Conservation (phyloP, 495 filamentous ascomycete species). For the Tetracladium setigerum region DNA sequence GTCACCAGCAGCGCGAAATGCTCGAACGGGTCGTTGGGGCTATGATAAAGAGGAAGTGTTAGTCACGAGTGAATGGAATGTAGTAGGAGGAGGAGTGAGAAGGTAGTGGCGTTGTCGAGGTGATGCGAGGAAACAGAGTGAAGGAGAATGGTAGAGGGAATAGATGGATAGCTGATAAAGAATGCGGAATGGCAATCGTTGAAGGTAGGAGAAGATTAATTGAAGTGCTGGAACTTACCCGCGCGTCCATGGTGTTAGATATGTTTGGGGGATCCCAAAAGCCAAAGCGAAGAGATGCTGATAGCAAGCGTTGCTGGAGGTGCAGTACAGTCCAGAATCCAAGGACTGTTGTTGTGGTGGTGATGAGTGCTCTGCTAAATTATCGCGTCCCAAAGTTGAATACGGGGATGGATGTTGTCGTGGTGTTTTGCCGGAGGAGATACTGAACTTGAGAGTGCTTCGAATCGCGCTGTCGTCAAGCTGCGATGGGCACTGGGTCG, state of each 20-base stretch:
- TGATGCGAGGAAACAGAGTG: constrained; percentile 7
- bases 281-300: constrained; percentile 9
- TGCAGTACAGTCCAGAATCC: background rate
- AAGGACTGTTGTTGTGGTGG: constrained; percentile 4
- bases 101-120: constrained; percentile 6
- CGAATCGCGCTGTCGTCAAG: too few relatives aligned
- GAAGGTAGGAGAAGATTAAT: too few relatives aligned
- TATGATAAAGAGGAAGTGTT: constrained; percentile 28
- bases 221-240: constrained; percentile 18
- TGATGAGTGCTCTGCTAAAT: constrained; percentile 9
- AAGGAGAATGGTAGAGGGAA: constrained; percentile 1
- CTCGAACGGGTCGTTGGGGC: constrained; percentile 65
- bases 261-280: constrained; percentile 23
- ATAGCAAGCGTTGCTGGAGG: background rate
- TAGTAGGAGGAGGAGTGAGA: background rate
- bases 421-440: background rate
- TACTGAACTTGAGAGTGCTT: background rate
- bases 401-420: constrained; percentile 8
- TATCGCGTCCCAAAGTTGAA: constrained; percentile 22
- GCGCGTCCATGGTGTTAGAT: constrained; percentile 27
- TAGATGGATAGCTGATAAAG: too few relatives aligned
- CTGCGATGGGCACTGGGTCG: too few relatives aligned
- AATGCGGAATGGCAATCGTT: too few relatives aligned
- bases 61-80: background rate
- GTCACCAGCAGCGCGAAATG: constrained; percentile 57